Evolutionary conservation across 345 rosid genomes (phyloP).

Genomic region (Eutrema yunnanense): DNA sequence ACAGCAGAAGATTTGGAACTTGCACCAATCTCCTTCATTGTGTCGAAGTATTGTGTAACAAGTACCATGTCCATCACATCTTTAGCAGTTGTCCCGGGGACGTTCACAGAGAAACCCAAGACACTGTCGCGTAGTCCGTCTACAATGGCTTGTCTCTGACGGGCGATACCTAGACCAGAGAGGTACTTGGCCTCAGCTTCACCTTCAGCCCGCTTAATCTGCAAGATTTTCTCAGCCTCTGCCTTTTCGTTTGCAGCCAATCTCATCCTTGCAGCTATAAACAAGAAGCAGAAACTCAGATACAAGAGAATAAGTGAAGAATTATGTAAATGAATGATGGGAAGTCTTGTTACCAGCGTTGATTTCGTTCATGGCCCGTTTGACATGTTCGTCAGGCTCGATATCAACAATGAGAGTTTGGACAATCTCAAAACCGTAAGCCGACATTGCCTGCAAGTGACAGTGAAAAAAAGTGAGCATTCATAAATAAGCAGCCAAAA

Average conservation of each 20-base stretch:
- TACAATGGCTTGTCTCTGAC: constrained; percentile 34
- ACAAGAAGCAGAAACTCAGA: not conserved
- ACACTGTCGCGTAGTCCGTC: constrained; percentile 32
- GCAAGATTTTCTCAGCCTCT: constrained; percentile 34
- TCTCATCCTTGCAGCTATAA: constrained; percentile 34
- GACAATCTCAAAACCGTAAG: constrained; percentile 50
- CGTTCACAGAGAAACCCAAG: constrained; percentile 31
- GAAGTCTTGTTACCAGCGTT: constrained; percentile 37
- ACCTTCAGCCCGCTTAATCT: constrained; percentile 36
- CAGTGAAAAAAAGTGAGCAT: not conserved
- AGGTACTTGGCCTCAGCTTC: constrained; percentile 36
- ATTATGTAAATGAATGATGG: not conserved
- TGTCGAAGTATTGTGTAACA: constrained; percentile 32
- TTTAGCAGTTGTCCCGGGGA: constrained; percentile 33
- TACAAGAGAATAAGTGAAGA: not conserved
- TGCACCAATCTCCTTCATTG: constrained; percentile 36
- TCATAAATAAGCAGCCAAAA: not conserved
- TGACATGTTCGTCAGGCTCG: constrained; percentile 51
- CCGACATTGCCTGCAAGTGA: constrained; percentile 43
- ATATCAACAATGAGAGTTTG: constrained; percentile 53
- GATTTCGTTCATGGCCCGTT: constrained; percentile 50
- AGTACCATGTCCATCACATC: constrained; percentile 38
- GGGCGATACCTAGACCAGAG: constrained; percentile 30
- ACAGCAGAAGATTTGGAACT: constrained; percentile 31
- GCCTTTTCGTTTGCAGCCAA: constrained; percentile 35